Base-by-base conservation (phyloP, 2,329 filamentous ascomycete species). In the Arachnomyces sp. region DNA sequence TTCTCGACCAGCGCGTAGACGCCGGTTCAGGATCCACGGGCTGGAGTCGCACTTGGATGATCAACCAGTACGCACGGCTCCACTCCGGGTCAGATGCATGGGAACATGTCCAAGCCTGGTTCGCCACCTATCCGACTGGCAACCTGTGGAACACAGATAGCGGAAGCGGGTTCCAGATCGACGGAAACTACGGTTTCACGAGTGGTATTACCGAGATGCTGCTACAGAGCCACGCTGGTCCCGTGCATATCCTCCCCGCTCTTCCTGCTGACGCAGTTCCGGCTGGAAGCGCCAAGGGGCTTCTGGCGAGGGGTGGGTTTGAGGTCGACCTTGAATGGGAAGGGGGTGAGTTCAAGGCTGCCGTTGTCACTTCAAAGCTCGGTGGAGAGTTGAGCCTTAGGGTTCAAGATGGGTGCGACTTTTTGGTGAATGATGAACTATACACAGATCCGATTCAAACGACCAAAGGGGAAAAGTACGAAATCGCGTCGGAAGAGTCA, bases 1-100 rank as follows among this genome's bases (percentile, higher is more conserved):
- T 38, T 3, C 34, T 49, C 21, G 31, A 34, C 42, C 34, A 14
- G 46, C 48, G 48, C 21, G 58, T 53, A 9, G 46, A 49, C 13
- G 62, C 60, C 9, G 62, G 67, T 7, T 25, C 21, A 25, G 71
- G 67, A 0, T 61, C 67, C 28, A 74, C 69, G 0, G 70, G 71
- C 0, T 74, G 70, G 71, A 67, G 65, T 0, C 58, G 66, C 9
- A 65, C 67, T 3, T 74, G 70, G 70, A 52, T 66, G 0, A 57
- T 72, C 3, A 67, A 62, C 28, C 55, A 71, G 14, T 67, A 67
- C 35, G 69, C 69, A 2, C 62, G 71, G 0, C 53, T 73, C 1
- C 55, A 61, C 17, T 58, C 67, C 39, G 48, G 47, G 2, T 55
- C 59, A 32, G 52, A 58, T 16, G 58, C 56, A 32, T 48, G 59